Evolutionary conservation across 192 early-diverging fungal species (phyloP), one percentile per base, ranked within the genome.

Genomic region (Coemansia sp.): DNA sequence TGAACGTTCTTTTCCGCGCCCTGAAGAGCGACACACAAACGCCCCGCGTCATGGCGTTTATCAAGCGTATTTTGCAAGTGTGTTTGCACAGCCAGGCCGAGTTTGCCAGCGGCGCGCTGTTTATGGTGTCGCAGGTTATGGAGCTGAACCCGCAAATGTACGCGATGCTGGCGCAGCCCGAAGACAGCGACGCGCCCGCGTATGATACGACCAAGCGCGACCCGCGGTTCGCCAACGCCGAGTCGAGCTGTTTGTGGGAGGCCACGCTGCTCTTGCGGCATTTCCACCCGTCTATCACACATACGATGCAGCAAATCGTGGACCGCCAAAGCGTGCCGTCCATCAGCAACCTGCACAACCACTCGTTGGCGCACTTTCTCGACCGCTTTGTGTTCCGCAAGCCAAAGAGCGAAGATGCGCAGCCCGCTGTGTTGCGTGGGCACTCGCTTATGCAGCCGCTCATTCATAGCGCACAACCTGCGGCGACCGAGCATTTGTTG

Each of bases 321-420:
- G 80, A 85, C 15, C 84, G 89, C 15, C 72, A 88, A 65, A 81
- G 84, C 23, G 93, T 95, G 42, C 46, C 74, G 17, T 69, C 84
- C 3, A 85, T 87, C 37, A 75, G 15, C 64, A 93, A 95, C 58
- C 84, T 98, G 56, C 90, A 93, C 68, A 90, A 89, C 68, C 93
- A 95, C 75, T 94, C 94, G 11, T 78, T 97, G 44, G 80, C 88
- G 51, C 93, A 95, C 64, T 98, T 98, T 84, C 85, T 98, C 50
- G 95, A 98, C 66, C 85, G 91, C 40, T 97, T 98, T 85, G 91
- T 97, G 22, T 96, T 88, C 82, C 93, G 94, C 76, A 94, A 94
- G 83, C 90, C 96, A 44, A 96, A 95, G 80, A 88, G 89, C 62
- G 59, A 66, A n/a, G n/a, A 84, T 85, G 62, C 87, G 87, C 21